Percentiles rank a stretch among this genome's conserved stretches.
phyloP scores from a whole-genome alignment of 768 basidiomycete genomes.

The Pilatotrama ljubarskyi region DNA sequence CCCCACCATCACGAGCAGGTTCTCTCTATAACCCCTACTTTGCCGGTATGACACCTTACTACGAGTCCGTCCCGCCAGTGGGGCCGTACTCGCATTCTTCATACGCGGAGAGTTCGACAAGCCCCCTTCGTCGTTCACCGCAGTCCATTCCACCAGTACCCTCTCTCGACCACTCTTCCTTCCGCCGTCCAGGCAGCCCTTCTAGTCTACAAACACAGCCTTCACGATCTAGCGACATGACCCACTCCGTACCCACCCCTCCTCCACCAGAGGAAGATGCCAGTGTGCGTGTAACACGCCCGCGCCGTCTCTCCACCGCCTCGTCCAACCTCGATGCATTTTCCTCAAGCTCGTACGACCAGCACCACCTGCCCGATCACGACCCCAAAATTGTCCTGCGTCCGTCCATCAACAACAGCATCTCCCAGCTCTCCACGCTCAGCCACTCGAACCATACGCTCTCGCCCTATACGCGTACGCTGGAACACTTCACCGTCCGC shows the following conservation, averaged over 20 bases:
- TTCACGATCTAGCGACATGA: conserved; percentile 48
- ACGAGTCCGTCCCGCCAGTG: conserved; percentile 14
- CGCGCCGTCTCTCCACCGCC: conserved; percentile 38
- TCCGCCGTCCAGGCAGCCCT: conserved; percentile 45
- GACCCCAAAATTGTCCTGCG: conserved; percentile 63
- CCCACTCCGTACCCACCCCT: conserved; percentile 48
- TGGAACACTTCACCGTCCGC: conserved; percentile 90
- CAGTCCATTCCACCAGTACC: conserved; percentile 29
- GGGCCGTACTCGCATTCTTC: conserved; percentile 12
- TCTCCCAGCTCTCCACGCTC: conserved; percentile 85
- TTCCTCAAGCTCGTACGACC: conserved; percentile 36
- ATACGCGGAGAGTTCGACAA: conserved; percentile 16
- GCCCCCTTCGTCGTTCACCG: conserved; percentile 16
- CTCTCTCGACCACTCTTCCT: conserved; percentile 28
- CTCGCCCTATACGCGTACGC: conserved; percentile 87
- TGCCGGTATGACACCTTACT: conserved; percentile 26
- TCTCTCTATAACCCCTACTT: conserved; percentile 25
- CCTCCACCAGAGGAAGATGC: conserved; percentile 35
- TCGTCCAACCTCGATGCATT: conserved; percentile 38
- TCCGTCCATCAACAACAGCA: conserved; percentile 65
- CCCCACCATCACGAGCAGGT: conserved; percentile 11
- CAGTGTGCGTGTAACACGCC: conserved; percentile 22
- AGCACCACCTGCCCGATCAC: conserved; percentile 36
- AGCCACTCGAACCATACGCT: conserved; percentile 90
- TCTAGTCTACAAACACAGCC: conserved; percentile 53